These are phyloP conservation scores for Pulveroboletus sp. DNA, from an alignment of 768 basidiomycete genomes.

Conservation along the genomic window DNA sequence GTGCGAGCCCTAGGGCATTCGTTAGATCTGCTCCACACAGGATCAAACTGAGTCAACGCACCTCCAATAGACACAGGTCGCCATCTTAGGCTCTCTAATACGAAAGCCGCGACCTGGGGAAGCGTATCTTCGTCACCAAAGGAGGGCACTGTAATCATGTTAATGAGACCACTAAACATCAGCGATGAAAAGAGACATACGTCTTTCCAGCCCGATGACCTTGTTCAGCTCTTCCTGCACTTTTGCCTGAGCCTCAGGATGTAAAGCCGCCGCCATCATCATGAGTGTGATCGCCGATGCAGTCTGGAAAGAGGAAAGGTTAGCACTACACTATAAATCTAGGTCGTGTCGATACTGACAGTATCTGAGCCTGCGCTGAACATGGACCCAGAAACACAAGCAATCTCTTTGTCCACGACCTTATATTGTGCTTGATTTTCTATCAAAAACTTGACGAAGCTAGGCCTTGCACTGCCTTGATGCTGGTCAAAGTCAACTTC, in stretches of 20 bases:
- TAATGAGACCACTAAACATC: not conserved
- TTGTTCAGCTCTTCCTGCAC: constrained; percentile 54
- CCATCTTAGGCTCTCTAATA: constrained; percentile 37
- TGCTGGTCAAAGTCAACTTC: constrained; percentile 15
- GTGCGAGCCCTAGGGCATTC: constrained; percentile 50
- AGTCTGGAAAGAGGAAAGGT: constrained; percentile 19
- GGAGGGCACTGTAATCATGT: constrained; percentile 30
- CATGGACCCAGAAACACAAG: constrained; percentile 41
- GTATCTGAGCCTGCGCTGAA: constrained; percentile 43
- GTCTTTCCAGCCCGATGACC: constrained; percentile 42
- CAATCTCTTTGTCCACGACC: constrained; percentile 34
- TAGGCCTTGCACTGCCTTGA: constrained; percentile 24
- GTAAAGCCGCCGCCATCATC: constrained; percentile 53
- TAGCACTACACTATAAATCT: not conserved
- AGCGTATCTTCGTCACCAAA: constrained; percentile 34
- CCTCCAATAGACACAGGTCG: constrained; percentile 34
- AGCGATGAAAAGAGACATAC: constrained; percentile 6
- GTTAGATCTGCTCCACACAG: not conserved
- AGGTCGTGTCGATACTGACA: constrained; percentile 20
- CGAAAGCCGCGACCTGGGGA: constrained; percentile 36
- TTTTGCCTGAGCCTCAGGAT: constrained; percentile 45
- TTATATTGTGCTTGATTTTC: constrained; percentile 33
- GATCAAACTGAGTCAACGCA: not conserved
- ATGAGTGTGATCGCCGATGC: constrained; percentile 49
- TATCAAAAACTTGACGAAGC: constrained; percentile 36